phyloP scores from a whole-genome alignment of 345 rosid genomes.

The Acer campestre region DNA sequence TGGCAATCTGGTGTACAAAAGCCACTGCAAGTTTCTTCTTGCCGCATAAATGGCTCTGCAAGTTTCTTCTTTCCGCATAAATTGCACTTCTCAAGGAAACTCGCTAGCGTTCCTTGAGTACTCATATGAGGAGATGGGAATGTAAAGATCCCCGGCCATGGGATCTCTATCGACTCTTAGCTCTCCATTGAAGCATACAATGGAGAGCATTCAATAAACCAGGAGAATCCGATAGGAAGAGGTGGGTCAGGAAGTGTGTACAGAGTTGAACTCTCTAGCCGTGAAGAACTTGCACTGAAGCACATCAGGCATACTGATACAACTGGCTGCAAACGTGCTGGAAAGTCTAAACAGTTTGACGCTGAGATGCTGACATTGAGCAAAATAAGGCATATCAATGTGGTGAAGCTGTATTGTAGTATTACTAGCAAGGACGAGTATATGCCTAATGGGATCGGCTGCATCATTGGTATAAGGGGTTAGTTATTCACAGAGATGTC shows the following conservation, averaged over 20 bases:
- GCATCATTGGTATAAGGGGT: too few relatives aligned
- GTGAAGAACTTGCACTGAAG: conserved; percentile 82
- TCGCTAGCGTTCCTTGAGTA: too few relatives aligned
- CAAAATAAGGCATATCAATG: conserved; percentile 90
- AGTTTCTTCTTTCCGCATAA: too few relatives aligned
- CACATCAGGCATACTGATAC: conserved; percentile 57
- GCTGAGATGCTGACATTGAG: conserved; percentile 86
- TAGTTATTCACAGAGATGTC: too few relatives aligned
- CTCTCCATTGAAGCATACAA: too few relatives aligned
- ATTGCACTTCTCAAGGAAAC: too few relatives aligned
- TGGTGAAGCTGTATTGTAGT: conserved; percentile 91
- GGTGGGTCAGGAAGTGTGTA: conserved; percentile 92
- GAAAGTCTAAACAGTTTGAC: conserved; percentile 65
- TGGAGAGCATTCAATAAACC: conserved; percentile 57
- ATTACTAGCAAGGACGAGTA: conserved; percentile 94
- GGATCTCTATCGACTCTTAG: too few relatives aligned
- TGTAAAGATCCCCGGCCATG: too few relatives aligned
- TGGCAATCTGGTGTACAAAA: too few relatives aligned
- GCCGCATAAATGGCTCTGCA: too few relatives aligned
- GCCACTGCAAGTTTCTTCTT: too few relatives aligned
- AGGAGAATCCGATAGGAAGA: conserved; percentile 81
- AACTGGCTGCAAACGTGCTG: conserved; percentile 30
- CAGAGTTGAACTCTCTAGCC: conserved; percentile 61
- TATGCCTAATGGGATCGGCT: conserved; percentile 84
- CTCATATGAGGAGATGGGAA: too few relatives aligned